phyloP scores from a whole-genome alignment of 2,329 filamentous ascomycete species.

The Neurospora crassa region DNA sequence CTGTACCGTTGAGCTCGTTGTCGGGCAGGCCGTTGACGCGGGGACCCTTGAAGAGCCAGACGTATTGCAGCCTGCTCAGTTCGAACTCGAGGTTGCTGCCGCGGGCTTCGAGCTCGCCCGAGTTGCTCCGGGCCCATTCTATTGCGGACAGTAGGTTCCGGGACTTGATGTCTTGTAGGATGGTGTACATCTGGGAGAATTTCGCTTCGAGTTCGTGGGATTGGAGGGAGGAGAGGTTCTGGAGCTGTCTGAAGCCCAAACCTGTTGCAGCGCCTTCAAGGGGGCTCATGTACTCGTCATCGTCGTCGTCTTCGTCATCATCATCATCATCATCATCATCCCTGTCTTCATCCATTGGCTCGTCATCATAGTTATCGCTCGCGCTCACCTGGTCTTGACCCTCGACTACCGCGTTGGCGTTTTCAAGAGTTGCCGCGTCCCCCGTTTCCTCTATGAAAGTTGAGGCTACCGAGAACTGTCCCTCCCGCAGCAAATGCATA shows the following conservation, averaged over 20 bases:
- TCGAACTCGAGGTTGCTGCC: conserved; percentile 96
- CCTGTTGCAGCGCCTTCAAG: conserved; percentile 14
- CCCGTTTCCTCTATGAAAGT: conserved; percentile 70
- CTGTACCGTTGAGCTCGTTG: conserved; percentile 42
- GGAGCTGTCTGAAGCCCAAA: conserved; percentile 18
- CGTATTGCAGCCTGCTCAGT: conserved; percentile 77
- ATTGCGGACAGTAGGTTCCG: conserved; percentile 77
- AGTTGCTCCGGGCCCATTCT: conserved; percentile 69
- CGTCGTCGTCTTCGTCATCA: conserved; percentile 24
- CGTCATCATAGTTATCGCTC: conserved; percentile 18
- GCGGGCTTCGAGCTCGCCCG: conserved; percentile 60
- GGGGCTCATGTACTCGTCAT: conserved; percentile 15
- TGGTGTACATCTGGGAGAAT: conserved; percentile 85
- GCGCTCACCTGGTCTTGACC: conserved; percentile 24
- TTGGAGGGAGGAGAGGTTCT: conserved; percentile 48
- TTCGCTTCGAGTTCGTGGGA: conserved; percentile 64
- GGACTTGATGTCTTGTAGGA: conserved; percentile 67
- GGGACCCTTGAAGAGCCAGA: conserved; percentile 71
- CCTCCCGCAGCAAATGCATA: conserved; percentile 93
- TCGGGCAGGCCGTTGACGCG: conserved; percentile 45
- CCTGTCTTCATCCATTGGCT: conserved; percentile 17
- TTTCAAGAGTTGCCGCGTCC: conserved; percentile 17
- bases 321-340: conserved; percentile 18
- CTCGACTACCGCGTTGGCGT: conserved; percentile 16
- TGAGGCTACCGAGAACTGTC: conserved; percentile 79